Evolutionary conservation across 2,329 filamentous ascomycete genomes (phyloP).

Genomic region (Penicillium sp.): DNA sequence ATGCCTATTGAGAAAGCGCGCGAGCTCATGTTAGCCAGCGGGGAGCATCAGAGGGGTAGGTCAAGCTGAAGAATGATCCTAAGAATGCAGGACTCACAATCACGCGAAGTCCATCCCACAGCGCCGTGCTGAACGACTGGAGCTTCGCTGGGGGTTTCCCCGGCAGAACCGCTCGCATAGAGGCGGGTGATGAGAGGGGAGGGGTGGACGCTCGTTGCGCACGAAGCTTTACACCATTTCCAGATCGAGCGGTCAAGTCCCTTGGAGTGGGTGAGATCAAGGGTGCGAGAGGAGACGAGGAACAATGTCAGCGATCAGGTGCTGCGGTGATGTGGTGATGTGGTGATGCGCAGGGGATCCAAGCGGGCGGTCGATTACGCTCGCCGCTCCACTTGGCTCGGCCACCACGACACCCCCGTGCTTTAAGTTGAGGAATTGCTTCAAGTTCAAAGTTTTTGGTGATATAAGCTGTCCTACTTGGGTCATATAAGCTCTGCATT

Average conservation of each 20-base stretch:
- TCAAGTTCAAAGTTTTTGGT: no score
- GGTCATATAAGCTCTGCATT: no score
- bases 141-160: slow-evolving; percentile 78
- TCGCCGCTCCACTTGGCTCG: slow-evolving; percentile 6
- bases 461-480: no score
- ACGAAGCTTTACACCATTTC: slow-evolving; percentile 41
- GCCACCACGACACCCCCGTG: not conserved
- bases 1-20: slow-evolving; percentile 61
- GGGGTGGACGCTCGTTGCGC: slow-evolving; percentile 33
- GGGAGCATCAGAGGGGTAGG: not conserved
- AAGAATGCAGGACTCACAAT: slow-evolving; percentile 60
- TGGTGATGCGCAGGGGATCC: slow-evolving; percentile 16
- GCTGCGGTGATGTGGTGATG: slow-evolving; percentile 7
- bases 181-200: slow-evolving; percentile 44
- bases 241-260: slow-evolving; percentile 7
- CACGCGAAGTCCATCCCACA: slow-evolving; percentile 73
- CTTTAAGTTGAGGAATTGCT: no score
- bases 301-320: slow-evolving; percentile 4
- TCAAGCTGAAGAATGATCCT: not conserved
- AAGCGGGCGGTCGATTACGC: slow-evolving; percentile 24
- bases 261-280: not conserved
- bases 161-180: slow-evolving; percentile 78
- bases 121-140: slow-evolving; percentile 74
- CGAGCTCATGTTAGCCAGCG: slow-evolving; percentile 16
- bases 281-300: not conserved